Base-by-base conservation (phyloP, 2,329 filamentous ascomycete species). In the Xenosphaeropsis pyriputrescens region DNA sequence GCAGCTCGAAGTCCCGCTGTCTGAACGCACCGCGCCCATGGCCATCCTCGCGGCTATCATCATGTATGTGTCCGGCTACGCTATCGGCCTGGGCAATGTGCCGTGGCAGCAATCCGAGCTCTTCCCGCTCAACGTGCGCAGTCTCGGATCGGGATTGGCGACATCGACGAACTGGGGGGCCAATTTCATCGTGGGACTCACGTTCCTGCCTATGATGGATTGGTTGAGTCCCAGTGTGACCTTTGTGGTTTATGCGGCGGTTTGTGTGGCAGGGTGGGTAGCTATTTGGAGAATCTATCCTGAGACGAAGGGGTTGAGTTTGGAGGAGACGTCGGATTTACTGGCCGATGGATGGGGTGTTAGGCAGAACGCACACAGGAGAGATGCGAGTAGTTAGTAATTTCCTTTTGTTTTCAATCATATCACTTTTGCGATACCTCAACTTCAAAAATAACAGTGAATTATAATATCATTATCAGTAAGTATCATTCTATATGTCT, bases 71-170 rank as follows among this genome's bases (percentile, higher is more conserved):
- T 80, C 84, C 7, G 69, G 79, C 1, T 96, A 93, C 54, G 89
- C 89, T 1, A 65, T 88, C 2, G 89, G 89, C 2, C 68, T 96
- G 2, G 89, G 89, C 7, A 93, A 86, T 49, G 85, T 96, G 2
- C 88, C 89, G 0, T 96, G 89, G 89, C 89, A 94, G 68, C 88
- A 94, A 61, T 85, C 79, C 48, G 89, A 96, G 61, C 70, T 94
- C 22, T 95, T 95, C 53, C 82, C 86, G 1, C 65, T 88, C 35
- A 68, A 69, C 19, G 81, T 86, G 34, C 75, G 83, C 35, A 77
- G 78, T 4, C 58, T 85, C 2, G 84, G 83, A 18, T 83, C 78
- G 41, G 77, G 77, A 0, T 57, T 85, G 5, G 72, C 80, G 2
- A 89, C 88, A 6, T 79, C 78, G 5, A 93, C 84, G 6, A 95